These are phyloP conservation scores for Podospora appendiculata DNA, from an alignment of 495 filamentous ascomycete genomes.

Conservation along the genomic window DNA sequence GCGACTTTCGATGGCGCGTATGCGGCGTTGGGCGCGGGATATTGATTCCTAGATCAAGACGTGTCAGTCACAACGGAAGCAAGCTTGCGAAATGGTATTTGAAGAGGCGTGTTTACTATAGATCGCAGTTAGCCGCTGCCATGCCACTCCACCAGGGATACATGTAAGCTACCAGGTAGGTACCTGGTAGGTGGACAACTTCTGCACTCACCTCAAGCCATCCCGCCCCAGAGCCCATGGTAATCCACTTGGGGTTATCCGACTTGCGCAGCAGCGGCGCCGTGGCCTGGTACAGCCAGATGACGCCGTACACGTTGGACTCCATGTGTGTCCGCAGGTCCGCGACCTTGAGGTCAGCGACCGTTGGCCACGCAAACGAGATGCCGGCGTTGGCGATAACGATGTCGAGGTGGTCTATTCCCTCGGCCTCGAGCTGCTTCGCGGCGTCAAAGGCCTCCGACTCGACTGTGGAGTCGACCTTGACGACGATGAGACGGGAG, in stretches of 20 bases:
- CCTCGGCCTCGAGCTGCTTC: conserved; percentile 3
- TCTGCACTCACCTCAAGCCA: background rate
- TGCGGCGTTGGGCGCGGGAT: conserved; percentile 22
- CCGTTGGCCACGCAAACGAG: conserved; percentile 18
- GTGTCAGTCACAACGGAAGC: background rate
- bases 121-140: too few relatives aligned
- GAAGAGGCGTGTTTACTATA: too few relatives aligned
- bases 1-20: conserved; percentile 36
- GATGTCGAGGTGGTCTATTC: conserved; percentile 22
- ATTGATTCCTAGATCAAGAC: background rate
- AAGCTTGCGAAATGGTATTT: too few relatives aligned
- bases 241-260: background rate
- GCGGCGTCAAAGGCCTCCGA: conserved; percentile 13
- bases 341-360: conserved; percentile 17
- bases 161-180: too few relatives aligned
- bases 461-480: conserved; percentile 17
- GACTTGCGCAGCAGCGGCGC: background rate
- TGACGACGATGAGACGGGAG: conserved; percentile 18
- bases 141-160: too few relatives aligned
- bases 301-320: conserved; percentile 20
- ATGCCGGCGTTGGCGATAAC: conserved; percentile 26
- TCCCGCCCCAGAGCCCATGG: background rate
- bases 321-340: conserved; percentile 23
- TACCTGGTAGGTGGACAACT: too few relatives aligned
- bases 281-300: conserved; percentile 12